Evolutionary conservation across 176 grass and related monocot species (phyloP), one percentile per base, ranked within the genome.

Genomic region (Carex kokanica): DNA sequence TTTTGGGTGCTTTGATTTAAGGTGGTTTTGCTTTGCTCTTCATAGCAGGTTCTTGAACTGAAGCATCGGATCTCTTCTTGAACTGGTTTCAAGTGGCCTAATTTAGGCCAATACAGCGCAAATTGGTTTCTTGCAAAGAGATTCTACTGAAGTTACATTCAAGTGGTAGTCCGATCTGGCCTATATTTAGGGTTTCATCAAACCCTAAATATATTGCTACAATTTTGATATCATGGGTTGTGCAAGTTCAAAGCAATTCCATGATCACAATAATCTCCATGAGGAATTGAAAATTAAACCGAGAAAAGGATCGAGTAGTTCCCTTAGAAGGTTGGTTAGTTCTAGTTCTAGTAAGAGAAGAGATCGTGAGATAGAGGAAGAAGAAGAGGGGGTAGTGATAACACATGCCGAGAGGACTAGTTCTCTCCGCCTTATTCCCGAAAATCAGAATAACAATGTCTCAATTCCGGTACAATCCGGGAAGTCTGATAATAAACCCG

Each of bases 211-310:
- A 38, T 38, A 54, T 51, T 8, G 12, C 3, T 63, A 3, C 62
- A 43, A 23, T 57, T 41, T 64, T 81, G 10, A 38, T 81, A 63
- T 61, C 58, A 99, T 99, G 97, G 97, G 97, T 73, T 99, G 97
- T 60, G 84, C 91, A 78, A 90, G 87, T 85, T 93, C 97, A 2
- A 99, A 99, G 84, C 88, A 90, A 86, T 90, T 92, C 86, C 86
- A 63, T 16, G 91, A 90, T 16, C 86, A 87, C 77, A 86, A 88
- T 18, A 86, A 88, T 18, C 61, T 65, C 25, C 61, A 82, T 67
- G 64, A 47, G 4, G 88, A 88, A 16, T 63, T 86, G 5, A 86
- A 91, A 80, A 81, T 82, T 61, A 92, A 88, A 73, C 93, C 81
- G 47, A 85, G 85, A 65, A 85, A 84, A 64, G 86, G 63, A 38